phyloP scores from a whole-genome alignment of 139 green algal genomes.

The Nannochloris sp. region DNA sequence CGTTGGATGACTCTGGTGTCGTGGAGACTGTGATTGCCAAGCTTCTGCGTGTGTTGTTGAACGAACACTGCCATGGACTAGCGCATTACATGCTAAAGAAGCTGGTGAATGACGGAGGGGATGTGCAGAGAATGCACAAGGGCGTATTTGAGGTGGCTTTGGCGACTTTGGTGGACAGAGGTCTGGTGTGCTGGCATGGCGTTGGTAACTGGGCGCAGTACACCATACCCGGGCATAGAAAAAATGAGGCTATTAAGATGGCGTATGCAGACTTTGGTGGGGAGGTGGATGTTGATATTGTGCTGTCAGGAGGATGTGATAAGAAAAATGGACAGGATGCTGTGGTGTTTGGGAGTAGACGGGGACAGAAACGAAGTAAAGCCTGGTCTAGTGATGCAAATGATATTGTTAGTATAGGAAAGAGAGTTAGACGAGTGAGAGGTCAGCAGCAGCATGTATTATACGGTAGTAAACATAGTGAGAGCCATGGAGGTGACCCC shows the following conservation, averaged over 20 bases:
- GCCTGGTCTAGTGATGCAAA: too few species aligned
- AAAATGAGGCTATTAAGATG: constrained; percentile 8
- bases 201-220: constrained; percentile 10
- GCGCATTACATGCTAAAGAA: constrained; percentile 6
- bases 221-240: constrained; percentile 4
- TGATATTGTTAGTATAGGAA: too few species aligned
- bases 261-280: constrained; percentile 17
- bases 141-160: constrained; percentile 19
- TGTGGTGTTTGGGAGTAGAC: not conserved
- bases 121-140: constrained; percentile 8
- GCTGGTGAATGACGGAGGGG: not conserved
- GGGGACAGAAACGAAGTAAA: too few species aligned
- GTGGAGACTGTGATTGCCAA: too few species aligned
- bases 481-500: not conserved
- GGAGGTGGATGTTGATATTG: not conserved
- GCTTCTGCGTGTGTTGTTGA: not conserved
- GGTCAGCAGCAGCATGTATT: not conserved
- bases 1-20: too few species aligned
- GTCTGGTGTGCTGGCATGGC: constrained; percentile 13
- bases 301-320: not conserved
- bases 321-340: not conserved
- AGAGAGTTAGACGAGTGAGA: too few species aligned
- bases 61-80: not conserved
- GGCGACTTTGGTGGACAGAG: constrained; percentile 8
- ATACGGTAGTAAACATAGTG: not conserved